Evolutionary conservation across 306 rosid species (phyloP).

Genomic region (Quillaja saponaria): DNA sequence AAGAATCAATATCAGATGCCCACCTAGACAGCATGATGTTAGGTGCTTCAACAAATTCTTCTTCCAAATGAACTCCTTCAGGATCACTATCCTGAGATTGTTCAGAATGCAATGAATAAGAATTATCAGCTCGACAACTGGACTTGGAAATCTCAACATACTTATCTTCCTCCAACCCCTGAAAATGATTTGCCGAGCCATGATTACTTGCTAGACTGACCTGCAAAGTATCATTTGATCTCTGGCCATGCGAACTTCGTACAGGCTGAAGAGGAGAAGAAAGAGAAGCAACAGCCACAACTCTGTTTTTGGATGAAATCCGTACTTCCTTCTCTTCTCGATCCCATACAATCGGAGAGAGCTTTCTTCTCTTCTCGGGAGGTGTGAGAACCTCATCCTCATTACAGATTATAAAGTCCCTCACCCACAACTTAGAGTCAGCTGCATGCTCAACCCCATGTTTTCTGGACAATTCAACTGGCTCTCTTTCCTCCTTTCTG

Average conservation of each 20-base stretch:
- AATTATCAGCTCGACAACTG: slow-evolving; percentile 23
- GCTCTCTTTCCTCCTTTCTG: slow-evolving; percentile 35
- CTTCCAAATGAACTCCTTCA: slow-evolving; percentile 31
- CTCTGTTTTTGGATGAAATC: slow-evolving; percentile 32
- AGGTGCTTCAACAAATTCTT: slow-evolving; percentile 29
- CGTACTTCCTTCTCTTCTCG: slow-evolving; percentile 44
- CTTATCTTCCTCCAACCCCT: slow-evolving; percentile 23
- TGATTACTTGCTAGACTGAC: neutral
- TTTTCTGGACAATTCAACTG: slow-evolving; percentile 28
- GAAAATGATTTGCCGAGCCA: slow-evolving; percentile 3
- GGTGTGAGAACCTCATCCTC: slow-evolving; percentile 30
- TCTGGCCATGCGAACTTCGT: neutral
- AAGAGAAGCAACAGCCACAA: slow-evolving; percentile 17
- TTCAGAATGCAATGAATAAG: slow-evolving; percentile 14
- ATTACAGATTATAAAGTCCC: slow-evolving; percentile 21
- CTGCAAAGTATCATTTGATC: slow-evolving; percentile 8
- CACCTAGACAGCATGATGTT: slow-evolving; percentile 72
- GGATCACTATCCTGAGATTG: neutral
- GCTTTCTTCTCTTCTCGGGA: slow-evolving; percentile 62
- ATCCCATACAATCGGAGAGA: slow-evolving; percentile 67
- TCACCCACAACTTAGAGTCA: neutral
- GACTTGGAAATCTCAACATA: slow-evolving; percentile 2
- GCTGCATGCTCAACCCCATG: neutral
- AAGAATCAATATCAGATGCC: slow-evolving; percentile 58
- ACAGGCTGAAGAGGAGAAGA: slow-evolving; percentile 15